Evolutionary conservation across 1,284 basidiomycete genomes (phyloP), one percentile per base, ranked within the genome.

Genomic region (Cutaneotrichosporon spelunceum): DNA sequence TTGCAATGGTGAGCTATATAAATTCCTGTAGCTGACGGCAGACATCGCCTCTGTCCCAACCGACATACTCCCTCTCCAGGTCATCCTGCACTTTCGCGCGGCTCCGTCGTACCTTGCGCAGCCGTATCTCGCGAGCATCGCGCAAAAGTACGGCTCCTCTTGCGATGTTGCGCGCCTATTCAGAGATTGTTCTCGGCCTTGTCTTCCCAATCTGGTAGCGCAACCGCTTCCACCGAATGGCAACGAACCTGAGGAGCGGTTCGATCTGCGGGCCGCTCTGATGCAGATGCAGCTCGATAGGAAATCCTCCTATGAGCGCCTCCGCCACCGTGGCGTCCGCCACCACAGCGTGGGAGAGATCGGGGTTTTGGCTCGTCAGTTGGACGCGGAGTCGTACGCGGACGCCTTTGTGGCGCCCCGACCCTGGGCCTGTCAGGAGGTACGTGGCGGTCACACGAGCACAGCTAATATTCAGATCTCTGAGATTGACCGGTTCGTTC

Each of bases 41-140:
- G 91, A 96, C 81, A 71, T 83, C 36, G 83, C 80, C 87, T 56
- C 83, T 95, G 48, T 96, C 47, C 92, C 92, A 11, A 72, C 84
- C 45, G 74, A 76, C 11, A 86, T 88, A 62, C 83, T 96, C 36
- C 91, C 92, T 8, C 76, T 97, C 16, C 93, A 97, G 75, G 81
- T 79, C 1, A 85, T 85, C 26, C 82, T 95, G 54, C 71, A 79
- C 27, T 94, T 93, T 75, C 71, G 82, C 59, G 82, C 88, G 27
- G 87, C 88, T 69, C 80, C 84, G 11, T 63, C 82, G 7, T 68
- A 81, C 21, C 74, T 89, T 47, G 87, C 87, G n/a, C 79, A 81
- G 14, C 85, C 88, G 3, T 93, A 90, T 77, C 83, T 96, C 39
- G 84, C 87, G 70, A 81, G 82, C n/a, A 70, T 91, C 42, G 86